These are phyloP conservation scores for Penicillium sp. DNA, from an alignment of 2,329 filamentous ascomycete genomes.

Conservation along the genomic window DNA sequence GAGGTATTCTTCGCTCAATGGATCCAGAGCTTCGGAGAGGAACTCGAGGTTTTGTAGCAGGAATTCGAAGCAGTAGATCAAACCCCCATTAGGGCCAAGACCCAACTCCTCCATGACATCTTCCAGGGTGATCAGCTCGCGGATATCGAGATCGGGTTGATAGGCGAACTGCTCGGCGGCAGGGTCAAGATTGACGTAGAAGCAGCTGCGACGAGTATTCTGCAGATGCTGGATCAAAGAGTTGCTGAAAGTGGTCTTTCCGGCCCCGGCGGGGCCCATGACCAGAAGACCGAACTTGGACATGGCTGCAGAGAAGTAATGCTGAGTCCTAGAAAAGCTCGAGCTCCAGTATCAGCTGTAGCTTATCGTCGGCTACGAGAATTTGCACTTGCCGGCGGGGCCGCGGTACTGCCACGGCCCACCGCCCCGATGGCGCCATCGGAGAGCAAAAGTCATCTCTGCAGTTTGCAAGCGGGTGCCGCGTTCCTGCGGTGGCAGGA, in stretches of 20 bases:
- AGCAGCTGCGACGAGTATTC: conserved; percentile 86
- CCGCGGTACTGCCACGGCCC: conserved; percentile 18
- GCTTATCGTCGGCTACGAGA: conserved; percentile 22
- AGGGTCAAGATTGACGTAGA: conserved; percentile 98
- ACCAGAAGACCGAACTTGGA: conserved; percentile 93
- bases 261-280: conserved; percentile 93
- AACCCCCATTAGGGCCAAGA: conserved; percentile 84
- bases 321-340: neutral
- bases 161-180: conserved; percentile 92
- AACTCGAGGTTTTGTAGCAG: conserved; percentile 93
- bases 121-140: conserved; percentile 86
- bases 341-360: conserved; percentile 9
- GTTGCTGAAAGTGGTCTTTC: conserved; percentile 96
- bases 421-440: conserved; percentile 36
- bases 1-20: conserved; percentile 88
- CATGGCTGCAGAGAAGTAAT: conserved; percentile 52
- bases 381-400: conserved; percentile 13
- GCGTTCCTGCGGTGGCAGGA: conserved; percentile 15
- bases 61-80: conserved; percentile 97
- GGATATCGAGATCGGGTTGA: conserved; percentile 90
- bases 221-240: conserved; percentile 89
- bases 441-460: conserved; percentile 3
- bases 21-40: conserved; percentile 78
- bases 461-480: neutral
- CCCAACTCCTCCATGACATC: conserved; percentile 96